Evolutionary conservation across 345 rosid genomes (phyloP), one percentile per base, ranked within the genome.

Genomic region (Xanthoceras sorbifolium): DNA sequence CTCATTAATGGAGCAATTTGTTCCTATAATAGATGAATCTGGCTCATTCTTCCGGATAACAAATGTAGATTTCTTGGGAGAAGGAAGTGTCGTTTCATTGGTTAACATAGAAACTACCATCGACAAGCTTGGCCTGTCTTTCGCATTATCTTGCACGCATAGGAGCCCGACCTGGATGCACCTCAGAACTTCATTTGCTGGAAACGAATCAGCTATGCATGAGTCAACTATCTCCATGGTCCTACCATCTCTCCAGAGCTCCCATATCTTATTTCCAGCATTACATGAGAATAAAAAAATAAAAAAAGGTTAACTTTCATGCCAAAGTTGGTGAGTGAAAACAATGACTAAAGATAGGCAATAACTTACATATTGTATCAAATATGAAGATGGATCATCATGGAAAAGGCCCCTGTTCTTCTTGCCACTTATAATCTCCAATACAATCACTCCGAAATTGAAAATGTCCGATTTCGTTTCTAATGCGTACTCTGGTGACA

Each of bases 231-330:
- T 29, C 17, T 77, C 75, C 44, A 71, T 5, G 20, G 65, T 28
- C 40, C 7, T 54, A 11, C 64, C 80, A 22, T 77, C 14, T 23
- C 63, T 77, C 80, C 80, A 77, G 6, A 62, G 69, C 29, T 63
- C 32, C 76, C 76, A 77, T 9, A 40, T 64, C 80, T 77, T 23
- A 40, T 29, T 12, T 18, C 12, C 12, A 5, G 1, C 3, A 0
- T 5, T 25, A 22, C 9, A 12, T 3, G 18, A 12, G 2, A 25
- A 62, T 12, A 42, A 62, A 25, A 28, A 62, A 29, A 15, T 25
- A 4, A 14, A n/a, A 31, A 5, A 12, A n/a, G 20, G 20, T 9
- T 54, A 2, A 54, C 23, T 54, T 54, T 54, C 9, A 3, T 20
- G 9, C 23, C 60, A 22, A 20, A 5, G 9, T 54, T n/a, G 25